These are phyloP conservation scores for Aspergillus arachidicola DNA, from an alignment of 2,329 filamentous ascomycete species.

Conservation along the genomic window DNA sequence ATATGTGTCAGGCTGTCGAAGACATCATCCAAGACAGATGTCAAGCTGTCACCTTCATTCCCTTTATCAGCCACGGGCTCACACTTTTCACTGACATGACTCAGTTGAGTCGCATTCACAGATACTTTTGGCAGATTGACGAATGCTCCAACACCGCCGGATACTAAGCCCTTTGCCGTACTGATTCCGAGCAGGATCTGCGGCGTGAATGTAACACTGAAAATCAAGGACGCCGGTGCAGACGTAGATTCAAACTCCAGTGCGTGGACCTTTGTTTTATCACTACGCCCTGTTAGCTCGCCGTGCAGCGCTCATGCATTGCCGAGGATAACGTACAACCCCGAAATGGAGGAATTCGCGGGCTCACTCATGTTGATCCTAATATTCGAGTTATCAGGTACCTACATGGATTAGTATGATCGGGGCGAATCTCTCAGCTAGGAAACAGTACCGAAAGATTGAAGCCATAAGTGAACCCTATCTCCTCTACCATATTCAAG, in stretches of 20 bases:
- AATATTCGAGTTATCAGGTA: conserved; percentile 20
- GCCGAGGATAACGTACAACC: conserved; percentile 33
- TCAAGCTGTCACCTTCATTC: neutral
- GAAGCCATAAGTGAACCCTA: conserved; percentile 25
- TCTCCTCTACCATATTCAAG: conserved; percentile 12
- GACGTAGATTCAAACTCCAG: conserved; percentile 20
- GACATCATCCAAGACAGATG: neutral
- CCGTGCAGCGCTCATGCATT: neutral
- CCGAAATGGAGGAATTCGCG: conserved; percentile 29
- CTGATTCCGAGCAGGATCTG: conserved; percentile 24
- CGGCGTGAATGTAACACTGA: conserved; percentile 19
- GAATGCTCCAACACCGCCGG: conserved; percentile 25
- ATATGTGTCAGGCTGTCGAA: conserved; percentile 20
- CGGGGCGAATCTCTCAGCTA: no score
- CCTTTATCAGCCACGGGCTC: conserved; percentile 8
- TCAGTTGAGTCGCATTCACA: conserved; percentile 22
- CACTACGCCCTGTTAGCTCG: conserved; percentile 10
- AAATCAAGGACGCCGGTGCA: conserved; percentile 12
- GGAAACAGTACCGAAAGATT: conserved; percentile 19
- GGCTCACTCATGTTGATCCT: conserved; percentile 17
- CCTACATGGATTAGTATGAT: conserved; percentile 11
- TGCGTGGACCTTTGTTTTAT: conserved; percentile 18
- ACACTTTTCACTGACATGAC: conserved; percentile 23
- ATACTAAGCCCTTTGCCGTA: conserved; percentile 8
- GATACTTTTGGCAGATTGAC: conserved; percentile 25